A percentile compares a stretch with the other conserved stretches of the same genome.
phyloP scores from a whole-genome alignment of 768 basidiomycete species.

The Pilatotrama ljubarskyi region DNA sequence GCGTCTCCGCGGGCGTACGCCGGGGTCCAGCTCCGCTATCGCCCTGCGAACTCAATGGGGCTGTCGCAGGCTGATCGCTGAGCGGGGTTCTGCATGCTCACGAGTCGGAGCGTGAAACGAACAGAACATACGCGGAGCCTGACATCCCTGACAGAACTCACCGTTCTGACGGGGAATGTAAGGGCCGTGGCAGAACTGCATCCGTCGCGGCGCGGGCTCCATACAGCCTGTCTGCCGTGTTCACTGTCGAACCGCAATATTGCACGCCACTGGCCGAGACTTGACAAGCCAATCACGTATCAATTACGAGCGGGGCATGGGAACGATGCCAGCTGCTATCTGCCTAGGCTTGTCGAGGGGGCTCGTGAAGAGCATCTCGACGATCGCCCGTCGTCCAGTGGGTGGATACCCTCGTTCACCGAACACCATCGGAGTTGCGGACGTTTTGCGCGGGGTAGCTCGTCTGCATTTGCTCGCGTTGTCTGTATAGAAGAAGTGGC shows the following conservation, averaged over 20 bases:
- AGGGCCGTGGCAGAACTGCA: not conserved
- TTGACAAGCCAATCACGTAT: too few relatives aligned
- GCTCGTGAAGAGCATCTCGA: too few relatives aligned
- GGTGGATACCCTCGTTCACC: too few relatives aligned
- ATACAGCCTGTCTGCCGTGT: too few relatives aligned
- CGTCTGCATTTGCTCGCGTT: not conserved
- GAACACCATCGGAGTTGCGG: too few relatives aligned
- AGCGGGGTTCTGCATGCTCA: not conserved
- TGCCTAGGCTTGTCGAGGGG: too few relatives aligned
- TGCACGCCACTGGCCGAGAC: too few relatives aligned
- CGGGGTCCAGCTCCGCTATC: constrained; percentile 7
- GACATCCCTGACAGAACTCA: not conserved
- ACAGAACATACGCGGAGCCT: not conserved
- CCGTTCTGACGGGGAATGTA: not conserved
- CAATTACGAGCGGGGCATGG: too few relatives aligned
- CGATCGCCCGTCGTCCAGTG: too few relatives aligned
- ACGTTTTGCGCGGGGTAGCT: not conserved
- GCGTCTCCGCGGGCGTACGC: constrained; percentile 5
- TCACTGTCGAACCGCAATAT: too few relatives aligned
- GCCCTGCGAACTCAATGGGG: not conserved
- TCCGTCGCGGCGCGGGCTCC: too few relatives aligned
- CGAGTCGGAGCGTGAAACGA: not conserved
- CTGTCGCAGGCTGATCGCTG: not conserved
- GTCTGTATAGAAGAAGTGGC: not conserved
- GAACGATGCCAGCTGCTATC: too few relatives aligned